Conservation (phyloP, 495 filamentous ascomycete species). For the Lophium mytilinum region DNA sequence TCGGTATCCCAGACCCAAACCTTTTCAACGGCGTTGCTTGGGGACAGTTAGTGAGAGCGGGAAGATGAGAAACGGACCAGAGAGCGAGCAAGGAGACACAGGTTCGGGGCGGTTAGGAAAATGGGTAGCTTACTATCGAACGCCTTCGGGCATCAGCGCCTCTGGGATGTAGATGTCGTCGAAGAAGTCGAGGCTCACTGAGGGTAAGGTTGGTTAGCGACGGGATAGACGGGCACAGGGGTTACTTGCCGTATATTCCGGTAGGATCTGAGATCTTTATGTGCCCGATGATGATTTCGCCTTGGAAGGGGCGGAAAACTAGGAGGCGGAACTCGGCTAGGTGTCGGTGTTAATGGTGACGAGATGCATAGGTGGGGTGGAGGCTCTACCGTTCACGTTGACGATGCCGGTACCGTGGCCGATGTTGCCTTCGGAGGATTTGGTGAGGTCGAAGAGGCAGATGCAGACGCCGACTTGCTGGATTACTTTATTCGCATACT, state of each 20-base stretch:
- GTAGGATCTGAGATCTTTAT: conserved; percentile 61
- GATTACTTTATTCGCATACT: conserved; percentile 91
- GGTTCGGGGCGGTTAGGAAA: no score
- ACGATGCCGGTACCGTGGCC: conserved; percentile 83
- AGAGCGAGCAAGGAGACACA: no score
- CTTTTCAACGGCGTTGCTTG: conserved; percentile 59
- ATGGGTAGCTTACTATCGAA: conserved; percentile 55
- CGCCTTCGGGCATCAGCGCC: conserved; percentile 60
- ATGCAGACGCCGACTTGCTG: conserved; percentile 87
- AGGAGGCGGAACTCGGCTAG: conserved; percentile 83
- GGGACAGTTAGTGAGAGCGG: conserved; percentile 3
- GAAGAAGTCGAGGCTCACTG: conserved; percentile 82
- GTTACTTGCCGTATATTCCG: conserved; percentile 63
- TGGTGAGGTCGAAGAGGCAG: conserved; percentile 77
- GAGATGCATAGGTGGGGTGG: not conserved
- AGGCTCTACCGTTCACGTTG: conserved; percentile 73
- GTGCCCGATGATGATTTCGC: conserved; percentile 74
- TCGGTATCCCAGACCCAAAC: conserved; percentile 76
- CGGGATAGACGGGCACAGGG: not conserved
- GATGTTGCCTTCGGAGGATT: conserved; percentile 83
- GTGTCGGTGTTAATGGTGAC: not conserved
- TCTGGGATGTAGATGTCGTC: conserved; percentile 74
- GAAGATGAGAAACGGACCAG: not conserved
- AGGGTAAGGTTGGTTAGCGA: conserved; percentile 3
- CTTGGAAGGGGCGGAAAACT: conserved; percentile 92